A percentile compares a stretch with the other conserved stretches of the same genome.
phyloP scores from a whole-genome alignment of 495 filamentous ascomycete genomes.

The Podospora didyma region DNA sequence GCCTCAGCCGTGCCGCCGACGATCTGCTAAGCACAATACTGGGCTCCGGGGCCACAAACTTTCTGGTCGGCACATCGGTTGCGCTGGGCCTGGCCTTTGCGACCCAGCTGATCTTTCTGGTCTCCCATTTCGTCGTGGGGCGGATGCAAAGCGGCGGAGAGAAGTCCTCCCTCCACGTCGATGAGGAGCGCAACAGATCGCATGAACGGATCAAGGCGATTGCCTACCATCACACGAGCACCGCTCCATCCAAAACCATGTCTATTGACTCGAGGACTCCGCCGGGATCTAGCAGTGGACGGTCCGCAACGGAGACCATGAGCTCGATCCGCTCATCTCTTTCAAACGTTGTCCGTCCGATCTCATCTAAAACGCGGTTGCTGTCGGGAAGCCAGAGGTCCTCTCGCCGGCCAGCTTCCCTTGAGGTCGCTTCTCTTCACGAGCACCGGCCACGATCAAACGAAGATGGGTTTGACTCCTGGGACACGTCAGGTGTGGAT shows the following conservation, averaged over 20 bases:
- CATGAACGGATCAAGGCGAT: conserved; percentile 39
- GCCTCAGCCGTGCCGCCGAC: conserved; percentile 26
- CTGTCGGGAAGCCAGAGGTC: conserved; percentile 27
- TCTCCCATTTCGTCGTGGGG: conserved; percentile 32
- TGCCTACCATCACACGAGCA: conserved; percentile 40
- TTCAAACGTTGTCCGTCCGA: conserved; percentile 46
- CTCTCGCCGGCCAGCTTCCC: conserved; percentile 30
- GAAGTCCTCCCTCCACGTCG: conserved; percentile 22
- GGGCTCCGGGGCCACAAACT: conserved; percentile 22
- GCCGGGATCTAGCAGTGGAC: conserved; percentile 38
- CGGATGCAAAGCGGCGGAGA: conserved; percentile 22
- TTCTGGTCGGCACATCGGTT: conserved; percentile 36
- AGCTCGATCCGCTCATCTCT: conserved; percentile 52
- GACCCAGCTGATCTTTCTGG: conserved; percentile 36
- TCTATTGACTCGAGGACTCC: conserved; percentile 29
- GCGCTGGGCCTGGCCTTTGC: conserved; percentile 39
- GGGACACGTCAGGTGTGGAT: conserved; percentile 63
- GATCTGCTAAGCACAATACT: conserved; percentile 28
- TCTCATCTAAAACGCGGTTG: conserved; percentile 47
- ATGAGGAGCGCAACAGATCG: conserved; percentile 24
- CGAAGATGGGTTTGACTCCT: conserved; percentile 63
- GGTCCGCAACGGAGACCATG: conserved; percentile 44
- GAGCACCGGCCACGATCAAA: conserved; percentile 14
- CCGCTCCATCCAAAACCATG: conserved; percentile 20
- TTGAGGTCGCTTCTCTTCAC: conserved; percentile 32